Evolutionary conservation across 352 stramenopile species (phyloP).

Genomic region (Phytophthora ramorum): DNA sequence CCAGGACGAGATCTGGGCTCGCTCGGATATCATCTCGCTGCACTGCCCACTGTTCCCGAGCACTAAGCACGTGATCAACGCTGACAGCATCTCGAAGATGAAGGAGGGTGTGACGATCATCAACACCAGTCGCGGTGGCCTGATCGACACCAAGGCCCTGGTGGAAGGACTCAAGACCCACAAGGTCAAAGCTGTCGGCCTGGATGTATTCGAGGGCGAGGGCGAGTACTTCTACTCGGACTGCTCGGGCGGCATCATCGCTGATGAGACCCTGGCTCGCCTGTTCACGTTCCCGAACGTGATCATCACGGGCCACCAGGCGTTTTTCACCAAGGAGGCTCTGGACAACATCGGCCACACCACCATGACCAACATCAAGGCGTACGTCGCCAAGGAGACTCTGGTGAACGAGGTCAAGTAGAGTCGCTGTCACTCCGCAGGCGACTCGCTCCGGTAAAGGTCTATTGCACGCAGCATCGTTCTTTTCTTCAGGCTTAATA

Average conservation of each 20-base stretch:
- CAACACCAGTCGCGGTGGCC: constrained; percentile 85
- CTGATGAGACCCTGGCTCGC: constrained; percentile 61
- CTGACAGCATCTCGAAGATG: constrained; percentile 75
- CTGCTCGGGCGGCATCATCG: constrained; percentile 58
- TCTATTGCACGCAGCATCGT: constrained; percentile 3
- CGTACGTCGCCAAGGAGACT: constrained; percentile 41
- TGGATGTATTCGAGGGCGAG: constrained; percentile 87
- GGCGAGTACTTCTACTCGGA: constrained; percentile 79
- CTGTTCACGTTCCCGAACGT: constrained; percentile 80
- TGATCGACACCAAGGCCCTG: constrained; percentile 82
- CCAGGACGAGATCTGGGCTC: constrained; percentile 52
- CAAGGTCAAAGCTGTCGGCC: constrained; percentile 71
- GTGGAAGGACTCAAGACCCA: constrained; percentile 75
- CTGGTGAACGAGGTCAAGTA: constrained; percentile 62
- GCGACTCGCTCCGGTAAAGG: too few relatives aligned
- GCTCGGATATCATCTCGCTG: constrained; percentile 86
- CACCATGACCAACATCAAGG: constrained; percentile 75
- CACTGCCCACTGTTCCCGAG: constrained; percentile 78
- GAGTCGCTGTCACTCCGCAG: constrained; percentile 1
- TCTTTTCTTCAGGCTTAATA: constrained; percentile 7
- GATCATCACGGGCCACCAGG: constrained; percentile 75
- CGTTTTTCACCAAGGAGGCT: constrained; percentile 76
- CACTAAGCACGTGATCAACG: constrained; percentile 87
- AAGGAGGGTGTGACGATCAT: constrained; percentile 88
- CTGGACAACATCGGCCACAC: constrained; percentile 67